Evolutionary conservation across 2,329 filamentous ascomycete species (phyloP), one percentile per base, ranked within the genome.

Genomic region (Clarireedia homoeocarpa): DNA sequence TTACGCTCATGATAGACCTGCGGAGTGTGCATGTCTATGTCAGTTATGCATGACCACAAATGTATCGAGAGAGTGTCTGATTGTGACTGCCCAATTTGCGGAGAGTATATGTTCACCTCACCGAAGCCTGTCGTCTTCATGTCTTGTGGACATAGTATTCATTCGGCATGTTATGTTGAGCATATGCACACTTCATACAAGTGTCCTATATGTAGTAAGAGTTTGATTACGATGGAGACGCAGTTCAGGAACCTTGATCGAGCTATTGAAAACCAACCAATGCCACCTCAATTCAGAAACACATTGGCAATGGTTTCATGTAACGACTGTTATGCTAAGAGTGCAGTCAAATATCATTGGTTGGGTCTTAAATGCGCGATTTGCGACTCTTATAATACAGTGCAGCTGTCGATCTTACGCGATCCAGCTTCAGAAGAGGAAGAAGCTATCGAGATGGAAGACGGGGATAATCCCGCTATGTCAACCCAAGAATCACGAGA

Each of bases 181-280:
- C 88, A 96, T 69, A 91, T 95, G 77, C 85, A 86, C 65, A 85
- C 84, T 3, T 95, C 91, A 5, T 99, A 97, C 75, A 95, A 92
- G 67, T 99, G 94, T 66, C 94, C 92, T 0, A 91, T 96, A 49
- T 99, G 94, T 78, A 95, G 87, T 74, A 95, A 94, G 72, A 96
- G 89, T 61, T 86, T 95, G n/a, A 83, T 90, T 62, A 97, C 97
- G 68, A 99, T 99, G 92, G 92, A 96, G 68, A 82, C 89, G 39
- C 88, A 95, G 64, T 99, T 97, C 74, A 85, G 90, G 49, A 94
- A 94, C 63, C 74, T 97, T 36, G 92, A 96, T 66, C 82, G 91
- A 52, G 86, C 90, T 50, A 96, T 99, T 58, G 81, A 88, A 61
- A 80, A 80, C 46, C 94, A 99, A 69, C 94, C 94, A 1, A 97